Conservation (phyloP, 1,139 yeast genomes). For the Zygosaccharomyces sapae region DNA sequence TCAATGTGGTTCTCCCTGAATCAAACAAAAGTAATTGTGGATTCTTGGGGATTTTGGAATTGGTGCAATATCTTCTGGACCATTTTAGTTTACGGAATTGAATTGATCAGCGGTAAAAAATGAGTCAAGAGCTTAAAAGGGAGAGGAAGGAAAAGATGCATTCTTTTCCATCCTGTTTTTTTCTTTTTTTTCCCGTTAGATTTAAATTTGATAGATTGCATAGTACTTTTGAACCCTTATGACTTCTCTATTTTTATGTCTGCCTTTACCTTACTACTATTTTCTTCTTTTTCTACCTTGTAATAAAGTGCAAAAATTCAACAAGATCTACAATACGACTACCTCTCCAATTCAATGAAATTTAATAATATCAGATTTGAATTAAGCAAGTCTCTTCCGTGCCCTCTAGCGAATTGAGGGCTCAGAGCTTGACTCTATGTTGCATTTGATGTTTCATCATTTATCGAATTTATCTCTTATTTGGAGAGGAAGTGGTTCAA, state of each 20-base stretch:
- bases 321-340: neutral
- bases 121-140: neutral
- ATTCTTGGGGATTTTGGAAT: slow-evolving; percentile 93
- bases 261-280: neutral
- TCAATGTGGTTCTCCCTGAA: slow-evolving; percentile 18
- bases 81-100: slow-evolving; percentile 72
- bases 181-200: neutral
- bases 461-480: neutral
- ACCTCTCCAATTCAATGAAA: slow-evolving; percentile 4
- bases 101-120: slow-evolving; percentile 46
- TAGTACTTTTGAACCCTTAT: neutral
- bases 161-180: neutral
- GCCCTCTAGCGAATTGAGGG: slow-evolving; percentile 33
- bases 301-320: slow-evolving; percentile 1
- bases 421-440: slow-evolving; percentile 97
- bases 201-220: slow-evolving; percentile 4
- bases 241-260: neutral
- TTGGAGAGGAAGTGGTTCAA: slow-evolving; percentile 12
- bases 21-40: slow-evolving; percentile 43
- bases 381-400: slow-evolving; percentile 48
- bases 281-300: neutral
- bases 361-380: slow-evolving; percentile 16
- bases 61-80: slow-evolving; percentile 89
- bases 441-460: slow-evolving; percentile 76
- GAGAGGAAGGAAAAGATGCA: neutral